Evolutionary conservation across 73 alveolate genomes (phyloP).

Genomic region (Stentor roeselii): DNA sequence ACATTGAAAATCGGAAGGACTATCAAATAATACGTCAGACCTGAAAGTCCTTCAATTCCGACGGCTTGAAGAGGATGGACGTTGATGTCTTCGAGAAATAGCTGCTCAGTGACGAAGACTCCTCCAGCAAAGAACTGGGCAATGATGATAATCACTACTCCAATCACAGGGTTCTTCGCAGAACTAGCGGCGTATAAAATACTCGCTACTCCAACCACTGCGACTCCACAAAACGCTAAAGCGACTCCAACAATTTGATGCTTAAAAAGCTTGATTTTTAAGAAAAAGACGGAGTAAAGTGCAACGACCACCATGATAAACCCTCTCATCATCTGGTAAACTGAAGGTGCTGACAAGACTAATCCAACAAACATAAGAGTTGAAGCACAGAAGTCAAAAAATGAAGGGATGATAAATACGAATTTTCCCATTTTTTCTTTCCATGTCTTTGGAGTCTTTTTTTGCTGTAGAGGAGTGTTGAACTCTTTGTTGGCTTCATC

Average conservation of each 20-base stretch:
- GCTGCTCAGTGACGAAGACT: conserved; percentile 80
- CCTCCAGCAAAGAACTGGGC: conserved; percentile 40
- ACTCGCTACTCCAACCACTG: conserved; percentile 70
- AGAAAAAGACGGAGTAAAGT: conserved; percentile 58
- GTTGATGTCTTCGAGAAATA: conserved; percentile 61
- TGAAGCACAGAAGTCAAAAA: conserved; percentile 74
- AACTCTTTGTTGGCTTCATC: neutral
- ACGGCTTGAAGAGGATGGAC: conserved; percentile 84
- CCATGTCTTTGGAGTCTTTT: neutral
- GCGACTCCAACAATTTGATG: conserved; percentile 68
- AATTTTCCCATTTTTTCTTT: conserved; percentile 29
- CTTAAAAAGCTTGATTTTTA: conserved; percentile 64
- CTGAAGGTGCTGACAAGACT: conserved; percentile 73
- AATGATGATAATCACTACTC: conserved; percentile 49
- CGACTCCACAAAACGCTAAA: conserved; percentile 59
- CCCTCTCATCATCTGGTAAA: conserved; percentile 94
- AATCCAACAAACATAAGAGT: conserved; percentile 81
- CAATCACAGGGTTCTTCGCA: conserved; percentile 54
- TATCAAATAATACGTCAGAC: conserved; percentile 49
- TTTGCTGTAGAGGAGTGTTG: neutral
- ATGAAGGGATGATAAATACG: conserved; percentile 71
- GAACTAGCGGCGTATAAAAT: conserved; percentile 39
- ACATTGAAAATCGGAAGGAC: conserved; percentile 66
- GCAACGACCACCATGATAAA: conserved; percentile 78
- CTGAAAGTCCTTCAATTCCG: conserved; percentile 95